Evolutionary conservation across 106 monocot genomes (phyloP).

Genomic region (Platanthera zijinensis): DNA sequence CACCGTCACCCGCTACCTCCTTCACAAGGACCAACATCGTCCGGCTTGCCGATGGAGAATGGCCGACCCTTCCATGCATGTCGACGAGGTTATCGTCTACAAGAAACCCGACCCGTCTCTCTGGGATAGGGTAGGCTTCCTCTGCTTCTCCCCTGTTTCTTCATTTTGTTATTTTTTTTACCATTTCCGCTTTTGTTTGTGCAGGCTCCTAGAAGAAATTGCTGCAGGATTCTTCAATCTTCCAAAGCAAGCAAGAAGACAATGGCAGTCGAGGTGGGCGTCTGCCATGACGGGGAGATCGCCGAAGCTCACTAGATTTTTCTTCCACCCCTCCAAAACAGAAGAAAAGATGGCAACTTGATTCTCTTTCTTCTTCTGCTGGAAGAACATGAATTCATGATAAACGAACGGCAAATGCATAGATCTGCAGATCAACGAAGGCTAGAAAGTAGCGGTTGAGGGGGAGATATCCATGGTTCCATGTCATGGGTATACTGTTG

Average conservation of each 20-base stretch:
- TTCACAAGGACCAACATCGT: slow-evolving; percentile 18
- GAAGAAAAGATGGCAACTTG: too few species aligned
- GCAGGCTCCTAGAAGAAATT: slow-evolving; percentile 60
- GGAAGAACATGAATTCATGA: too few species aligned
- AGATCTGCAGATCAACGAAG: too few species aligned
- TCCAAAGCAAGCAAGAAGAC: slow-evolving; percentile 19
- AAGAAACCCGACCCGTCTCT: slow-evolving; percentile 68
- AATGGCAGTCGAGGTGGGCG: slow-evolving; percentile 16
- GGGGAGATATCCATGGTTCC: too few species aligned
- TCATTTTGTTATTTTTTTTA: not conserved
- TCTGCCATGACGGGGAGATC: slow-evolving; percentile 14
- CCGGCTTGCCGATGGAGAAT: slow-evolving; percentile 59
- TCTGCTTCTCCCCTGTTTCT: not conserved
- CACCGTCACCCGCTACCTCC: slow-evolving; percentile 52
- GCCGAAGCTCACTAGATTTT: not conserved
- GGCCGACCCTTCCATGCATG: slow-evolving; percentile 32
- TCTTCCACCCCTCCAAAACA: too few species aligned
- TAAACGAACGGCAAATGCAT: too few species aligned
- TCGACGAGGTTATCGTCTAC: slow-evolving; percentile 60
- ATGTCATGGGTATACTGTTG: too few species aligned
- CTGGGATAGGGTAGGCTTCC: slow-evolving; percentile 63
- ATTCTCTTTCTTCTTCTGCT: too few species aligned
- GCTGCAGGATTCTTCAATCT: slow-evolving; percentile 32
- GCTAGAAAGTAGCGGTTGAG: too few species aligned
- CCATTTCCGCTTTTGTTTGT: not conserved